phyloP scores from a whole-genome alignment of 352 stramenopile species.

The Globisporangium mamillatum region DNA sequence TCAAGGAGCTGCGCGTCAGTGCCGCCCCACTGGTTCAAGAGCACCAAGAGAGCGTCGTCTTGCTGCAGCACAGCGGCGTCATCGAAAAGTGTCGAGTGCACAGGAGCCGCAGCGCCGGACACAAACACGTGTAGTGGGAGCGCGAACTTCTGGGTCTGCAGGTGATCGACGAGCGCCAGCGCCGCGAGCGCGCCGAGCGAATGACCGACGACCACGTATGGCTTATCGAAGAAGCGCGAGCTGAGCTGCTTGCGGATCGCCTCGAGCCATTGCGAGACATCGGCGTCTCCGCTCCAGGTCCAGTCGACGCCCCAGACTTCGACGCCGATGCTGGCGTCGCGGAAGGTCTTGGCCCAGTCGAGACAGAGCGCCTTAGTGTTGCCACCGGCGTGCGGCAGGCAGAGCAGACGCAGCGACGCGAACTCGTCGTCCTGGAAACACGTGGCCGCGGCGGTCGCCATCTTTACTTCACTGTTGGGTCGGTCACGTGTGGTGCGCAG shows the following conservation, averaged over 20 bases:
- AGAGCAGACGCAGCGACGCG: conserved; percentile 59
- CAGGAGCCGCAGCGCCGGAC: conserved; percentile 39
- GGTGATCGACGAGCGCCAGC: conserved; percentile 46
- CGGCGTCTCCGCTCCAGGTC: conserved; percentile 26
- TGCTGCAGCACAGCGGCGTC: conserved; percentile 21
- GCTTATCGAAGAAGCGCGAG: conserved; percentile 71
- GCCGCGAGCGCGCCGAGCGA: conserved; percentile 62
- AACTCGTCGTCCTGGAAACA: conserved; percentile 67
- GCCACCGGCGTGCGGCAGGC: conserved; percentile 55
- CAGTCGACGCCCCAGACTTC: conserved; percentile 73
- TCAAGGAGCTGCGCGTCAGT: conserved; percentile 57
- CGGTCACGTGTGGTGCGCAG: background rate
- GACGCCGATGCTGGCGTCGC: conserved; percentile 27
- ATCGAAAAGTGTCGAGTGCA: conserved; percentile 35
- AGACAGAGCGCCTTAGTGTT: conserved; percentile 38
- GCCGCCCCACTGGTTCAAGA: conserved; percentile 56
- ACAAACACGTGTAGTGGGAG: conserved; percentile 61
- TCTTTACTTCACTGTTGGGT: conserved; percentile 6
- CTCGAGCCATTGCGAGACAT: conserved; percentile 29
- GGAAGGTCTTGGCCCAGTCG: conserved; percentile 44
- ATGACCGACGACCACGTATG: conserved; percentile 64
- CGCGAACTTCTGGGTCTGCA: conserved; percentile 44
- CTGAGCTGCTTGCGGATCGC: conserved; percentile 39
- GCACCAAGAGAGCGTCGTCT: conserved; percentile 37
- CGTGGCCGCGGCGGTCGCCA: conserved; percentile 40